Base-by-base conservation (phyloP, 768 basidiomycete species). In the Lentinula lateritia region DNA sequence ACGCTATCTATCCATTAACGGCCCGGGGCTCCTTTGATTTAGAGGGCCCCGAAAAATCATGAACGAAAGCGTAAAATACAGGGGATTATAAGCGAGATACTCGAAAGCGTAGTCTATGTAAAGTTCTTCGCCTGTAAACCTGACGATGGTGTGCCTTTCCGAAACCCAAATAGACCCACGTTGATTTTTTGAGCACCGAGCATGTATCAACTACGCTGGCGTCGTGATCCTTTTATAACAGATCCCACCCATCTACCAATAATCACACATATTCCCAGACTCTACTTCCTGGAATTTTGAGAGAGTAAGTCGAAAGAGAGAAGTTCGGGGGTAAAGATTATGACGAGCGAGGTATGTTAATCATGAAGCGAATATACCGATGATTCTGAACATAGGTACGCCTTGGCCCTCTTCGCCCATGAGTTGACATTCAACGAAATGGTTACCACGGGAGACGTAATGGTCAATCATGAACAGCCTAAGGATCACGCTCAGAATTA, bases 351-450 rank as follows among this genome's bases (percentile, higher is more conserved):
- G 42, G 42, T 18, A 12, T 23, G 46, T 10, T 48, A 23, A 18
- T 72, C 73, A 95, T 56, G 90, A 89, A 48, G 93, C 76, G 71
- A 95, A 97, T 65, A 98, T 81, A 43, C 96, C 96, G 38, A 97
- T 82, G 64, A 98, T 86, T 76, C 91, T 96, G 81, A 98, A 98
- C 50, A 84, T 76, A 7, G 89, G 83, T 7, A 95, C 88, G 58
- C 78, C 78, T 68, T 84, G 77, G 1, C 93, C 94, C 68, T 96
- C 94, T 70, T 95, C 92, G 3, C 96, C 96, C 67, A 90, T 67
- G 46, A 97, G 74, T 71, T 88, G 76, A 72, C 96, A 99, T 70
- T 98, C 95, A 62, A 97, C 90, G 71, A 82, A 98, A 73, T 99
- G 97, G 46, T 92, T 90, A 2, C 97, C 96, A 41, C 83, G 78